Evolutionary conservation across 345 rosid species (phyloP).

Genomic region (Leavenworthia alabamica): DNA sequence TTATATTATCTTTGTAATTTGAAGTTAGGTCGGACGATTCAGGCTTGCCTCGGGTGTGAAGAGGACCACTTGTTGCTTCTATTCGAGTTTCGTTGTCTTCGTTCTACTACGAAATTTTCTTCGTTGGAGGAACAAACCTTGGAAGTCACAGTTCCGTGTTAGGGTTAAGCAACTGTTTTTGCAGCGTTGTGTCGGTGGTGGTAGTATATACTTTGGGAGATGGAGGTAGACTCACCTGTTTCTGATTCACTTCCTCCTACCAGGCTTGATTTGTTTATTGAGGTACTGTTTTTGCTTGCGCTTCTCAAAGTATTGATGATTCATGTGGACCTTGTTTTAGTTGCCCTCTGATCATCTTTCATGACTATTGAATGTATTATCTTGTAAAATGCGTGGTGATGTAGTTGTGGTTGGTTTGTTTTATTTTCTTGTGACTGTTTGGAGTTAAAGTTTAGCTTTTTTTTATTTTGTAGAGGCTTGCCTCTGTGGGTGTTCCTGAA

Average conservation of each 20-base stretch:
- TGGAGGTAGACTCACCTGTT: constrained; percentile 56
- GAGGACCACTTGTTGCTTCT: constrained; percentile 12
- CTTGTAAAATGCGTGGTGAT: not conserved
- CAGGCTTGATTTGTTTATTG: constrained; percentile 44
- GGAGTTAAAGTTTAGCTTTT: not conserved
- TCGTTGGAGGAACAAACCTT: constrained; percentile 36
- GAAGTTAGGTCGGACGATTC: constrained; percentile 5
- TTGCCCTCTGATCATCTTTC: not conserved
- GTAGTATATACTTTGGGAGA: constrained; percentile 30
- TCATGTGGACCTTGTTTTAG: not conserved
- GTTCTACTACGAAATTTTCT: not conserved
- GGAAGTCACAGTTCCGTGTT: constrained; percentile 52
- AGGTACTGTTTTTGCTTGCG: constrained; percentile 31
- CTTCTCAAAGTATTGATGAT: not conserved
- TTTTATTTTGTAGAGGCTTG: constrained; percentile 56
- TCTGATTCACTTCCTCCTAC: constrained; percentile 31
- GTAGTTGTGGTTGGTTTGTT: not conserved
- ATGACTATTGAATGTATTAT: not conserved
- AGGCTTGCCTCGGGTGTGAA: not conserved
- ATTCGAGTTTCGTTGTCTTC: constrained; percentile 7
- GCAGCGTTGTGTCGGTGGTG: constrained; percentile 48
- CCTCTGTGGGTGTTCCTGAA: constrained; percentile 49
- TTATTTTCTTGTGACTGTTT: not conserved
- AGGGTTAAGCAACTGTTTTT: constrained; percentile 46
- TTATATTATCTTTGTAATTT: not conserved